Evolutionary conservation across 139 green algal species (phyloP).

Genomic region (Haematococcus sp.): DNA sequence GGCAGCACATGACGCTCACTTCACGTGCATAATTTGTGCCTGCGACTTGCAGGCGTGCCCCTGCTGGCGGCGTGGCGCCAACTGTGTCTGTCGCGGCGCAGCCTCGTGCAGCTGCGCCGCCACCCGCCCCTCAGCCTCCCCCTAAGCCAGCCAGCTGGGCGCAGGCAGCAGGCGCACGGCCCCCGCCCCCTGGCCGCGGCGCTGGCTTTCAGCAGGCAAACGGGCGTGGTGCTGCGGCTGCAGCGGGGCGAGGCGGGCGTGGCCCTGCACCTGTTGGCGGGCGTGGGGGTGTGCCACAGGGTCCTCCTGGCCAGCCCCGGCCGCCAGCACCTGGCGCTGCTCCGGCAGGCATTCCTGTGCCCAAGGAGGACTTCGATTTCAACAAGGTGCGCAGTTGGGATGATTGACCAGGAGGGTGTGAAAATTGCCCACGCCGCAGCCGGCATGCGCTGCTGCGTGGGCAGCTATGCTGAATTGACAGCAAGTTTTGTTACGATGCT

Average conservation of each 20-base stretch:
- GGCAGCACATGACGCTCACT: no score
- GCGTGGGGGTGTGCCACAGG: constrained; percentile 1
- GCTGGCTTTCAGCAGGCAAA: constrained; percentile 2
- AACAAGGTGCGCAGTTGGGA: constrained; percentile 26
- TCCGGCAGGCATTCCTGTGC: constrained; percentile 50
- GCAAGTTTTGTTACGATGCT: no score
- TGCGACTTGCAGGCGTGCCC: background rate
- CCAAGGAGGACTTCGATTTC: constrained; percentile 88
- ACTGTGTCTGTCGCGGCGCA: constrained; percentile 19
- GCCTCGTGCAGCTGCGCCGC: constrained; percentile 4
- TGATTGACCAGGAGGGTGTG: background rate
- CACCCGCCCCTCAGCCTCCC: constrained; percentile 12
- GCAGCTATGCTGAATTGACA: no score
- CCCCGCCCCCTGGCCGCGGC: background rate
- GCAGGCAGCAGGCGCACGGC: constrained; percentile 19
- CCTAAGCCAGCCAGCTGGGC: constrained; percentile 29
- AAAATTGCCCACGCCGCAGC: no score
- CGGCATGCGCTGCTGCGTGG: no score
- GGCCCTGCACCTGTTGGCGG: background rate
- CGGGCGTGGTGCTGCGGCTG: background rate
- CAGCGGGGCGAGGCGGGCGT: background rate
- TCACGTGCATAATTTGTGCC: no score
- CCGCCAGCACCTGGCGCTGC: constrained; percentile 13
- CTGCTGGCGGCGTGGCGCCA: constrained; percentile 19
- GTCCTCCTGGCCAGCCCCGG: constrained; percentile 7